Percentiles rank a stretch among this genome's conserved stretches.
These are phyloP conservation scores for Gossypium mustelinum DNA, from an alignment of 345 rosid species.

Conservation along the genomic window DNA sequence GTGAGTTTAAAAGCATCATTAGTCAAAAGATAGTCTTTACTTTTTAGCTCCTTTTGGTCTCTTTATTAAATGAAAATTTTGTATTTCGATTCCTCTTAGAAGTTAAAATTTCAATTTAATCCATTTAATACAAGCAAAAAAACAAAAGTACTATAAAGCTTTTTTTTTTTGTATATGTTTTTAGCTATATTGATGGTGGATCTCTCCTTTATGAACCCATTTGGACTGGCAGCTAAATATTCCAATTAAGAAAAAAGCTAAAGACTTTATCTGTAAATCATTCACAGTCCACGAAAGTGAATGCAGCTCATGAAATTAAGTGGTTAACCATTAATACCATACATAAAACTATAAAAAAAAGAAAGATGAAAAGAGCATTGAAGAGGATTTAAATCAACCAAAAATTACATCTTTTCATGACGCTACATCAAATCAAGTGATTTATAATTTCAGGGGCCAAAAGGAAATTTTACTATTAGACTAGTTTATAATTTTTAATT, in stretches of 20 bases:
- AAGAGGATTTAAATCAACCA: too few species aligned
- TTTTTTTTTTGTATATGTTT: not conserved
- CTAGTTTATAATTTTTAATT: too few species aligned
- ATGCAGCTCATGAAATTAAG: not conserved
- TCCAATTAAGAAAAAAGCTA: not conserved
- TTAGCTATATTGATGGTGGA: not conserved
- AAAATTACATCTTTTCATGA: too few species aligned
- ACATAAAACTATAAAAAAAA: not conserved
- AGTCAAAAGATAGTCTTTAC: not conserved
- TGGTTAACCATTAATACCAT: not conserved
- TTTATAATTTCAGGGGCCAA: too few species aligned
- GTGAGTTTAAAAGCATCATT: too few species aligned
- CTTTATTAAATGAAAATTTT: too few species aligned
- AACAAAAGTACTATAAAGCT: not conserved
- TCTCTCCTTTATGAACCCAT: not conserved
- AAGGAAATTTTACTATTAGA: too few species aligned
- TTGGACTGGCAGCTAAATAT: not conserved
- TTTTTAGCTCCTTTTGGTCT: too few species aligned
- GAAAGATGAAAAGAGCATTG: too few species aligned
- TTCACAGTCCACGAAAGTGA: not conserved
- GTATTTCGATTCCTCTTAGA: too few species aligned
- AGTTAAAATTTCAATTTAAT: too few species aligned
- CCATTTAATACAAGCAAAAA: not conserved
- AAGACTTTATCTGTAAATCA: not conserved
- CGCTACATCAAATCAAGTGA: too few species aligned